Base-by-base conservation (phyloP, 2,329 filamentous ascomycete species). In the Venturia effusa region DNA sequence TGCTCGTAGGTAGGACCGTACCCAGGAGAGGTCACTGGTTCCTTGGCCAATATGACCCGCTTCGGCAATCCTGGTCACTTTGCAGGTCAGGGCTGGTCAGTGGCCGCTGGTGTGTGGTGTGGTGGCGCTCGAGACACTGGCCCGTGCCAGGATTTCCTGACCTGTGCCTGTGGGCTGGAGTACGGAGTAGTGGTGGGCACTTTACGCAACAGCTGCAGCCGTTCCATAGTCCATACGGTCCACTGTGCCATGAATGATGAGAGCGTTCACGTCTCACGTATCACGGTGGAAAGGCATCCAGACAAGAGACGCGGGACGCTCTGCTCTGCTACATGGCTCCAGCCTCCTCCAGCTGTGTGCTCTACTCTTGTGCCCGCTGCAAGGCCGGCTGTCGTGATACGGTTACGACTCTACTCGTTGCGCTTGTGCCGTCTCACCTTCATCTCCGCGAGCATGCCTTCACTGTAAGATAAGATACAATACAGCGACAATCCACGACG, bases 41-140 rank as follows among this genome's bases (percentile, higher is more conserved):
- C 27, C 51, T 57, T 57, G 51, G 51, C 51, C 51, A 57, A 57
- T 57, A 57, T 57, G 51, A 24, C 30, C 51, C 51, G 51, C 51
- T 57, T 34, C n/a, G 51, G 13, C 27, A 34, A 57, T 57, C 51
- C 51, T 30, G 17, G 51, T 34, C 30, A 30, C 4, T 1, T 30
- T 55, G 48, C 48, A 55, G 48, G 48, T 34, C 22, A 34, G 32
- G 48, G 48, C 48, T 55, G 32, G 48, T 55, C 24, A 55, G 24
- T 17, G 15, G n/a, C 51, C 51, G 34, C 15, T 34, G 19, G 51
- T 19, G 37, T 8, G 10, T 39, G 37, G 37, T 39, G 37, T 39
- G 37, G 51, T 57, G 51, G 51, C 51, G 51, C 22, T 57, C 17
- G 27, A 27, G 19, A 34, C 7, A 24, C 51, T 57, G 30, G 51